Evolutionary conservation across 1,284 basidiomycete species (phyloP), one percentile per base, ranked within the genome.

Genomic region (Cerrena zonata): DNA sequence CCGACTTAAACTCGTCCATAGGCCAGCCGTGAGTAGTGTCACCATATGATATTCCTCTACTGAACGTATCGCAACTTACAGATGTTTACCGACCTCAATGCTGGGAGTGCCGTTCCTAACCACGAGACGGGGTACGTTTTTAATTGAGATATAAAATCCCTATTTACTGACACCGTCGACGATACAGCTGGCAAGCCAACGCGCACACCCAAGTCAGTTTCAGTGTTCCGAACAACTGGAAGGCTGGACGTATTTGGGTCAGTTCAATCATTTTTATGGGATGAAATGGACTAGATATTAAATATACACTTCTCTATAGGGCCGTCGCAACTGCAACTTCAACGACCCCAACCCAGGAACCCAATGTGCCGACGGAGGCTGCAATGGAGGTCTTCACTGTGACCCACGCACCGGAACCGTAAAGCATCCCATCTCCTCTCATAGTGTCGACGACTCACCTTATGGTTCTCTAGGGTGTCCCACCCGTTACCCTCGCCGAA

Each of bases 341-440:
- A n/a, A n/a, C n/a, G n/a, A n/a, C n/a, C n/a, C n/a, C n/a, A n/a
- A n/a, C n/a, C n/a, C n/a, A n/a, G n/a, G n/a, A n/a, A n/a, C n/a
- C n/a, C n/a, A n/a, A n/a, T n/a, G n/a, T n/a, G n/a, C n/a, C n/a
- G n/a, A n/a, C n/a, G n/a, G n/a, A n/a, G n/a, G 71, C 47, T 75
- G 73, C 52, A 73, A 70, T 50, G 73, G 77, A 12, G 77, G 76
- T 5, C 60, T 78, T 2, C 53, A 65, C 18, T 78, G 76, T 49
- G 69, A 71, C 51, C 52, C 64, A 1, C 48, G 27, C 61, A 73
- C 44, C 60, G 71, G 45, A 55, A 64, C 64, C 15, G 61, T 65
- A 38, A 50, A n/a, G n/a, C n/a, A n/a, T 50, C n/a, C n/a, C n/a
- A n/a, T n/a, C n/a, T n/a, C n/a, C n/a, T n/a, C n/a, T n/a, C n/a